phyloP scores from a whole-genome alignment of 148 eudicot genomes.

The Agrostemma githago region DNA sequence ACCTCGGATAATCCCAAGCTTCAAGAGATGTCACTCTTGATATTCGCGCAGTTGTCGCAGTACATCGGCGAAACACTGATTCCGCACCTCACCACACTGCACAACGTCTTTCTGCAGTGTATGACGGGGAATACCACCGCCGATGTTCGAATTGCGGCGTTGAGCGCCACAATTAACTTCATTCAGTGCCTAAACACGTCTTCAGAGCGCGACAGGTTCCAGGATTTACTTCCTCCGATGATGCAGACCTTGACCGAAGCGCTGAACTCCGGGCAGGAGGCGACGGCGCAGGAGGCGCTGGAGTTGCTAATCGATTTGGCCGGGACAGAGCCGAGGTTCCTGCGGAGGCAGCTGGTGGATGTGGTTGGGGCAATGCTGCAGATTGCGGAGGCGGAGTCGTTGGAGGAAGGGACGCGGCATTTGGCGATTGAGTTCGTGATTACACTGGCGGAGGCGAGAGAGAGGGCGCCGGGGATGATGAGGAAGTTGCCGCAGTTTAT shows the following conservation, averaged over 20 bases:
- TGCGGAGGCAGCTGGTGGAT: slow-evolving; percentile 68
- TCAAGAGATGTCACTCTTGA: slow-evolving; percentile 59
- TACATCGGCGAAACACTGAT: slow-evolving; percentile 64
- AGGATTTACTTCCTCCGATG: slow-evolving; percentile 79
- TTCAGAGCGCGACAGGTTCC: slow-evolving; percentile 64
- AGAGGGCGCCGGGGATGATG: slow-evolving; percentile 62
- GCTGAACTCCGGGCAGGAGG: slow-evolving; percentile 61
- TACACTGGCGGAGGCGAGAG: slow-evolving; percentile 50
- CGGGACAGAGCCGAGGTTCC: slow-evolving; percentile 72
- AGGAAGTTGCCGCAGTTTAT: slow-evolving; percentile 59
- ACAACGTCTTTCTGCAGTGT: slow-evolving; percentile 57
- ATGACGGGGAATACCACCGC: slow-evolving; percentile 34
- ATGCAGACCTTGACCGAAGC: slow-evolving; percentile 82
- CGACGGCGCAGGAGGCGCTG: slow-evolving; percentile 79
- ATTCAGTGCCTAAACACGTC: slow-evolving; percentile 60
- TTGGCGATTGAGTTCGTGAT: slow-evolving; percentile 62
- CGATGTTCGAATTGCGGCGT: slow-evolving; percentile 72
- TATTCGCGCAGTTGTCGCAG: slow-evolving; percentile 71
- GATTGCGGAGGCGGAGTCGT: slow-evolving; percentile 73
- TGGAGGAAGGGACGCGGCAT: slow-evolving; percentile 79
- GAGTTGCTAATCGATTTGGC: slow-evolving; percentile 81
- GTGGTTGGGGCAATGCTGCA: slow-evolving; percentile 88
- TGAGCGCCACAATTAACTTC: slow-evolving; percentile 70
- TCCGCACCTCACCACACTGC: slow-evolving; percentile 53
- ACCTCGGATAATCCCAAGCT: slow-evolving; percentile 45